phyloP scores from a whole-genome alignment of 139 green algal genomes.

The Asterochloris sp. region DNA sequence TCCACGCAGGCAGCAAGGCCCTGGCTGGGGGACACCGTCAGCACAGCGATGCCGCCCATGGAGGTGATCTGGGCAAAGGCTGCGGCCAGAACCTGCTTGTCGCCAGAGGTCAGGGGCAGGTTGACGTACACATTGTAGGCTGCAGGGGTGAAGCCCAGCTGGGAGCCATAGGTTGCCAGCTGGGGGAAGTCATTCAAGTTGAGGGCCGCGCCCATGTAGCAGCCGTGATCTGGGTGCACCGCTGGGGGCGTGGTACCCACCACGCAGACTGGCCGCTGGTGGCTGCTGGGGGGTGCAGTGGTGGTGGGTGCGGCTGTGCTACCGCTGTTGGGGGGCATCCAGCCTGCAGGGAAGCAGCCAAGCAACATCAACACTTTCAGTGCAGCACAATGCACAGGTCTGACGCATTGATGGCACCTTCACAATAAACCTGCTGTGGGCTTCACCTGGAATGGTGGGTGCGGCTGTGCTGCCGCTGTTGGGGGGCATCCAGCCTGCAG shows the following conservation, averaged over 20 bases:
- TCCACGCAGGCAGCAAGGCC: constrained; percentile 1
- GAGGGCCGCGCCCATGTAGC: constrained; percentile 3
- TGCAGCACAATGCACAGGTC: too few species aligned
- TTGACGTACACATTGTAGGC: constrained; percentile 18
- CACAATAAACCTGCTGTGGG: too few species aligned
- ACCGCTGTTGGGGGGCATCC: neutral
- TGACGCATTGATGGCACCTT: too few species aligned
- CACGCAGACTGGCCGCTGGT: neutral
- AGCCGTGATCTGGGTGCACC: constrained; percentile 4
- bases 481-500: too few species aligned
- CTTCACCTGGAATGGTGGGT: too few species aligned
- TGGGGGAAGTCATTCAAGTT: constrained; percentile 10
- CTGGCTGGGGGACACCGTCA: constrained; percentile 3
- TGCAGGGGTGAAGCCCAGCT: neutral
- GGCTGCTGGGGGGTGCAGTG: neutral
- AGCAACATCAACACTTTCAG: too few species aligned
- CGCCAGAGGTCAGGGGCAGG: neutral
- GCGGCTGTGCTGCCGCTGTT: too few species aligned
- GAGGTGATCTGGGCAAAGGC: constrained; percentile 2
- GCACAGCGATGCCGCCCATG: constrained; percentile 1
- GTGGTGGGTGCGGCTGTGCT: neutral
- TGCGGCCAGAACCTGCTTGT: constrained; percentile 4
- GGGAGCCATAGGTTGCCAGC: neutral
- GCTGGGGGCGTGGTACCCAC: neutral
- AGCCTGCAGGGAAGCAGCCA: neutral